phyloP scores from a whole-genome alignment of 345 rosid genomes.

The Gynandropsis gynandra region DNA sequence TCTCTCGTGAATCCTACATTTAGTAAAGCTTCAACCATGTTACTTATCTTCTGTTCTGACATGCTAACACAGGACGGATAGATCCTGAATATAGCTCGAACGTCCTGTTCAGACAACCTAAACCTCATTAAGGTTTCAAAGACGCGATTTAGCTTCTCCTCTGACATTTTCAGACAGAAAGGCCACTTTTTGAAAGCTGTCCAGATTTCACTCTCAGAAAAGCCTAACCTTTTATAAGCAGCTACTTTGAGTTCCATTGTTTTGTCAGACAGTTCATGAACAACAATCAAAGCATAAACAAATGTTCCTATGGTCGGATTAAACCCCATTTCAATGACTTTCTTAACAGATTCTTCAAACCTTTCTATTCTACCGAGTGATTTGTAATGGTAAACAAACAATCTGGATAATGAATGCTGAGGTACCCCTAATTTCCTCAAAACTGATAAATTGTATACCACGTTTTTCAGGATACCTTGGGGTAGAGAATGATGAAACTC shows the following conservation, averaged over 20 bases:
- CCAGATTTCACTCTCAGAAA: constrained; percentile 23
- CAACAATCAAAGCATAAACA: constrained; percentile 21
- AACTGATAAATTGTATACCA: constrained; percentile 11
- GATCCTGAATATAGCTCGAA: constrained; percentile 5
- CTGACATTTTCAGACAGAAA: constrained; percentile 18
- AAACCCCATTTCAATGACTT: constrained; percentile 32
- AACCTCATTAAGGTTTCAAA: constrained; percentile 19
- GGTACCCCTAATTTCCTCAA: constrained; percentile 27
- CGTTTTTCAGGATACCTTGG: constrained; percentile 4
- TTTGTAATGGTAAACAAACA: background rate
- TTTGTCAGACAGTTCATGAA: constrained; percentile 1
- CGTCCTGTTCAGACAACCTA: constrained; percentile 18
- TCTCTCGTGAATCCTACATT: constrained; percentile 18
- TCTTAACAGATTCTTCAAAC: constrained; percentile 13
- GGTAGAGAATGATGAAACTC: constrained; percentile 1
- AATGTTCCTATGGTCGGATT: constrained; percentile 22
- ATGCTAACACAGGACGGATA: constrained; percentile 6
- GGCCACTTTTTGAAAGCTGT: constrained; percentile 29
- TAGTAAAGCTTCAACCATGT: constrained; percentile 9
- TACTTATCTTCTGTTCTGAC: constrained; percentile 17
- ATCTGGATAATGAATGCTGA: constrained; percentile 6
- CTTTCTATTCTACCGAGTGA: constrained; percentile 4
- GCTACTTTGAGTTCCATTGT: constrained; percentile 21
- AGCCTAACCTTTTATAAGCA: constrained; percentile 30
- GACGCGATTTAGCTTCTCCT: constrained; percentile 21